Evolutionary conservation across 495 filamentous ascomycete genomes (phyloP), one percentile per base, ranked within the genome.

Genomic region (Elasticomyces elasticus): DNA sequence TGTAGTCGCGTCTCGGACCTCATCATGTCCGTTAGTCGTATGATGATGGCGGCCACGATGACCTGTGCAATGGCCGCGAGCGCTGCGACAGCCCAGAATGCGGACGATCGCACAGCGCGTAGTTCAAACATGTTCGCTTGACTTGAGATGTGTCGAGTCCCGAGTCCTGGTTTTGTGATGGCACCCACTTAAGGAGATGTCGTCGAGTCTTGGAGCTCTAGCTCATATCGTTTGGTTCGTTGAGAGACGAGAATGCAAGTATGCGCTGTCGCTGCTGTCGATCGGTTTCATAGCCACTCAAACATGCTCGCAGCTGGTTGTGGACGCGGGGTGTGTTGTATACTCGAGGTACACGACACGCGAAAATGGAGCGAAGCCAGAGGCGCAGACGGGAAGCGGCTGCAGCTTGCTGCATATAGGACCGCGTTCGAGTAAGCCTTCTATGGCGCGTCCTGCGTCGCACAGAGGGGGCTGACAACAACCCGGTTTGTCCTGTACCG

Each of bases 51-150:
- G 19, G 51, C 28, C 5, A 54, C 26, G 15, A 35, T 23, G 12
- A 41, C 4, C 3, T 46, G 17, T 3, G 51, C n/a, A 27, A 20
- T 48, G 27, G 28, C 24, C n/a, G 41, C 25, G 4, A 48, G 17
- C 11, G 27, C 33, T 26, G 27, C 17, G 28, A 46, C n/a, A n/a
- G 23, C 11, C 51, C 51, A 54, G 43, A 54, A 54, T 6, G 24
- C 51, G 5, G 25, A 49, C 19, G 51, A 46, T 4, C 51, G 51
- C 2, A 20, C 1, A 2, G 41, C 17, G 11, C 51, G 40, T 26
- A 11, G 26, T 37, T 54, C 41, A 15, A 54, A 47, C 51, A 51
- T 51, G 4, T 20, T 51, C 13, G 25, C 48, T 30, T 30, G 9
- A 10, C 17, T 17, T 15, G 3, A 17, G 45, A 12, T 9, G n/a